Evolutionary conservation across 2,329 filamentous ascomycete species (phyloP).

Genomic region (Trichoderma simmonsii): DNA sequence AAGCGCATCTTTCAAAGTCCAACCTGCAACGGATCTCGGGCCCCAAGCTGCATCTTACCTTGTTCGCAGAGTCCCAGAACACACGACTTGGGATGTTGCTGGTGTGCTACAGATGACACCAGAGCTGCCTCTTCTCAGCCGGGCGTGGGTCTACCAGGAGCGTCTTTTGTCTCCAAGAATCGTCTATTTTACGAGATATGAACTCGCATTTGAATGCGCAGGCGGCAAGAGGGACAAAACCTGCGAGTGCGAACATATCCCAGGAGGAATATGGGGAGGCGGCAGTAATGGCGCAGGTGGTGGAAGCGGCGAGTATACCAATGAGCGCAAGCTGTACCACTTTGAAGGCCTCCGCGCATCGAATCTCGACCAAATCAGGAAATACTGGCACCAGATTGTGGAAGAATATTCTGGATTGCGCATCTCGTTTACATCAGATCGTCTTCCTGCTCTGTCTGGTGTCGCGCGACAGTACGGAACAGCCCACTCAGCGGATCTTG

Average conservation of each 20-base stretch:
- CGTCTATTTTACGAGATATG: slow-evolving; percentile 11
- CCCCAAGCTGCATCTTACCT: not conserved
- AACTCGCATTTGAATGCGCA: slow-evolving; percentile 12
- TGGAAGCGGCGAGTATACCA: not conserved
- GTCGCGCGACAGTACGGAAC: slow-evolving; percentile 17
- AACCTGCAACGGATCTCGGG: not conserved
- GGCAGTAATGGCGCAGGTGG: not conserved
- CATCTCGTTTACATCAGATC: slow-evolving; percentile 15
- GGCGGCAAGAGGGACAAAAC: not conserved
- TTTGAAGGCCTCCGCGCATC: not conserved
- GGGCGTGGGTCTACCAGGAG: slow-evolving; percentile 19
- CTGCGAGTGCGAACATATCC: slow-evolving; percentile 4
- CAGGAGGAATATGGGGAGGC: slow-evolving; percentile 8
- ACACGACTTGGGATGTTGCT: slow-evolving; percentile 4
- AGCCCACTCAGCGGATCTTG: not conserved
- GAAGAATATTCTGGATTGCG: slow-evolving; percentile 12
- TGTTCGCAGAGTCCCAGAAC: slow-evolving; percentile 3
- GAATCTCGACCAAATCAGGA: not conserved
- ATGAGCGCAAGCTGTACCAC: slow-evolving; percentile 3
- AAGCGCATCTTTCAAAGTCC: not conserved
- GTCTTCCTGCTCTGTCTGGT: slow-evolving; percentile 15
- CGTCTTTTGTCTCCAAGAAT: slow-evolving; percentile 16
- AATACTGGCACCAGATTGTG: slow-evolving; percentile 16
- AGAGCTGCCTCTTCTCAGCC: slow-evolving; percentile 13
- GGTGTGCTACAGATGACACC: not conserved